Base-by-base conservation (phyloP, 140 eudicot genomes). In the Erigeron philadelphicus region DNA sequence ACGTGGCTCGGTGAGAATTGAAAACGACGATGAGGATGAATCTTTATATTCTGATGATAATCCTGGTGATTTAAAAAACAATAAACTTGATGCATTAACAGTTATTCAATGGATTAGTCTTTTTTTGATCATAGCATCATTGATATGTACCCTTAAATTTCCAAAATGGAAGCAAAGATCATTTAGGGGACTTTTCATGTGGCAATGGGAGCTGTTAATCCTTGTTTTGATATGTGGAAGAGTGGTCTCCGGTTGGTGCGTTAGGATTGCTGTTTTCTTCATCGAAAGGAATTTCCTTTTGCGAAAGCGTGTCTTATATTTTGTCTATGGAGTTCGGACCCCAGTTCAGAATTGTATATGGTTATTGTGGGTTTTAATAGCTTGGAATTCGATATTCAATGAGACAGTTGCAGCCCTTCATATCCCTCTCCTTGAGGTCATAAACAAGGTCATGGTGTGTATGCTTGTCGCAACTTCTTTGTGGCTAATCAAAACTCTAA, bases 151-250 rank as follows among this genome's bases (percentile, higher is more conserved):
- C n/a, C 17, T 72, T 0, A 56, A 66, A 8, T 31, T 85, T 60
- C 19, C 61, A 0, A 52, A 15, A 47, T 79, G 88, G 89, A 76
- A 70, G 25, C n/a, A 21, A 9, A 41, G 46, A 12, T 43, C 64
- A 0, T 60, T 84, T 17, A 40, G 84, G 55, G 78, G 86, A 11
- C 75, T 81, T 61, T 74, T 17, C 38, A 11, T 84, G 18, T 86
- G 94, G 94, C 81, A 86, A 86, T 86, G 94, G 94, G 82, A 78
- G 76, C 78, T 83, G 46, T 71, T 83, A 54, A 68, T 76, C 60
- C 45, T 86, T 11, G 88, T 79, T 3, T 68, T 86, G 19, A 75
- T 86, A 46, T 86, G 86, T 52, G 94, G 94, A 41, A 67, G 89
- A 25, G 38, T 86, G 66, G 79, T 86, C 56, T 81, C 85, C 1